These are phyloP conservation scores for Termitomyces sp. DNA, from an alignment of 768 basidiomycete genomes.

Conservation along the genomic window DNA sequence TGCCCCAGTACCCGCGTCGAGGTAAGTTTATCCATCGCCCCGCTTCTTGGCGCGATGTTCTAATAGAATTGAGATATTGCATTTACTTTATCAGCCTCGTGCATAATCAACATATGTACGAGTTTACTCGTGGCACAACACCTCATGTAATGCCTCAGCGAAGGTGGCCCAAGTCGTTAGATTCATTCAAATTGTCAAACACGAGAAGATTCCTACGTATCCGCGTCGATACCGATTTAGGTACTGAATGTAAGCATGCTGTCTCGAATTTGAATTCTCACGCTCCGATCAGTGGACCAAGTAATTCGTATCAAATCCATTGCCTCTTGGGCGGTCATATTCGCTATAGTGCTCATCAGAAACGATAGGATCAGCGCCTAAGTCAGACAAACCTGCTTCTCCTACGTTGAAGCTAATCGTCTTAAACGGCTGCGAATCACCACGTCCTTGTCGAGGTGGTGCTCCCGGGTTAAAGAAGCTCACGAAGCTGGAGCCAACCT, in stretches of 20 bases:
- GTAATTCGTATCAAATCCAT: constrained; percentile 74
- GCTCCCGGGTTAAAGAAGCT: constrained; percentile 90
- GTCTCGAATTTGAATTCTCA: constrained; percentile 77
- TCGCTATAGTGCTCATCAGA: constrained; percentile 17
- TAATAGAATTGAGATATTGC: no score
- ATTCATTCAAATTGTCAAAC: background rate
- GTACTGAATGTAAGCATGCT: constrained; percentile 85
- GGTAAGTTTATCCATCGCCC: no score
- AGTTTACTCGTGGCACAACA: no score
- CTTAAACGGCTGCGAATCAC: constrained; percentile 84
- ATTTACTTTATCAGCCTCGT: no score
- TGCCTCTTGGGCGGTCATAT: constrained; percentile 47
- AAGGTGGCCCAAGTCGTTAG: no score
- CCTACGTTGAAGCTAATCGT: constrained; percentile 82
- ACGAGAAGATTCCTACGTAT: background rate
- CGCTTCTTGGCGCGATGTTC: no score
- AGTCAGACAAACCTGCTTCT: constrained; percentile 56
- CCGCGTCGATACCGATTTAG: background rate
- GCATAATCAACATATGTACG: no score
- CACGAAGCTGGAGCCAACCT: constrained; percentile 84
- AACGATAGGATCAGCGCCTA: background rate
- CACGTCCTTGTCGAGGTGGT: constrained; percentile 83
- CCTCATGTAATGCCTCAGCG: no score
- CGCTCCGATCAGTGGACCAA: constrained; percentile 81
- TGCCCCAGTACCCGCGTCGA: no score